phyloP scores from a whole-genome alignment of 305 asterid genomes.

The Solanum hybrid region DNA sequence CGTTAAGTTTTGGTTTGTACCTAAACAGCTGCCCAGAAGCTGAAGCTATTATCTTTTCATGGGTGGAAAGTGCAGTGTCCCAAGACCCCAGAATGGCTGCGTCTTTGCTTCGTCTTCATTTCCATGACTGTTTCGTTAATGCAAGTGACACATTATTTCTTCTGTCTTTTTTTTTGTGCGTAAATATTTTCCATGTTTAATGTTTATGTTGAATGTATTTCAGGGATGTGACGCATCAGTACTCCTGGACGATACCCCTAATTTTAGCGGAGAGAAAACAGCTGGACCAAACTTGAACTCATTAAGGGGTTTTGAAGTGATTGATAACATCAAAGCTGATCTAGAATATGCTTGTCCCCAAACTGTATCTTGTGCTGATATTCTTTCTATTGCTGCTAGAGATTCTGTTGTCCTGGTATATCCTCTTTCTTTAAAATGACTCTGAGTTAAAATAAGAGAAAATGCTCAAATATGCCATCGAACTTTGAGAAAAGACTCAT shows the following conservation, averaged over 20 bases:
- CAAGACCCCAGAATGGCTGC: constrained; percentile 86
- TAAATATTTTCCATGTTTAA: neutral
- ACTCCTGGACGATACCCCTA: constrained; percentile 52
- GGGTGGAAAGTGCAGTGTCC: constrained; percentile 61
- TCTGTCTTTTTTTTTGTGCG: neutral
- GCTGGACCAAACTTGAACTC: constrained; percentile 77
- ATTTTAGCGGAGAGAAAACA: constrained; percentile 55
- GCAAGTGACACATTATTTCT: constrained; percentile 23
- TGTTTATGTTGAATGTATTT: neutral
- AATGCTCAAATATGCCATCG: neutral
- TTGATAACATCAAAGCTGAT: constrained; percentile 69
- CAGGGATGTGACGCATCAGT: constrained; percentile 96
- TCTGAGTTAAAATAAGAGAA: neutral
- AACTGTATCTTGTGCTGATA: constrained; percentile 87
- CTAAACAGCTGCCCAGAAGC: constrained; percentile 57
- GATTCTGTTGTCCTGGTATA: constrained; percentile 70
- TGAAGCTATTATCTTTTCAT: constrained; percentile 59
- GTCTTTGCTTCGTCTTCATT: constrained; percentile 76
- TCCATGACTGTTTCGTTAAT: constrained; percentile 76
- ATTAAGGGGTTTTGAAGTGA: constrained; percentile 68
- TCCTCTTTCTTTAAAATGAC: neutral
- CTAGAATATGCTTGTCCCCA: constrained; percentile 39
- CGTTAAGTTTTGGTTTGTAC: constrained; percentile 54
- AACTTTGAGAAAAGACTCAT: neutral
- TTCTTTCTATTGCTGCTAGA: constrained; percentile 80